Percentiles rank a stretch among this genome's conserved stretches.
phyloP scores from a whole-genome alignment of 2,329 filamentous ascomycete genomes.

The Epichloe scottii region DNA sequence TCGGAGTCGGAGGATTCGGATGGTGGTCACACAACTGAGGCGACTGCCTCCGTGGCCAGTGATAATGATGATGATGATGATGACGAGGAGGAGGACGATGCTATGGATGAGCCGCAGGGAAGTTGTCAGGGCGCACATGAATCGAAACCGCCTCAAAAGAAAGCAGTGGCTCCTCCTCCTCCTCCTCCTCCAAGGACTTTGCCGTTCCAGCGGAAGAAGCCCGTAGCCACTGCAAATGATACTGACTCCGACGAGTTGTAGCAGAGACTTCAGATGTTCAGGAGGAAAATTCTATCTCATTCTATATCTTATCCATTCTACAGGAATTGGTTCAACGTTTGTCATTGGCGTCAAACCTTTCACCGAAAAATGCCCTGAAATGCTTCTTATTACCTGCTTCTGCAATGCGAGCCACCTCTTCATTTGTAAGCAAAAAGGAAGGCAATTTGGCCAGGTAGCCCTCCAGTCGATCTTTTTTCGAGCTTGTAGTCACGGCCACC shows the following conservation, averaged over 20 bases:
- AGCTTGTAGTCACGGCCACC: constrained; percentile 47
- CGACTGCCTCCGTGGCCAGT: constrained; percentile 28
- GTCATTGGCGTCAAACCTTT: constrained; percentile 41
- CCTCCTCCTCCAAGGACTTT: constrained; percentile 29
- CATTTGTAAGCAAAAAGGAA: constrained; percentile 44
- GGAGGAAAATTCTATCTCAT: neutral
- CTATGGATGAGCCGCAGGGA: neutral
- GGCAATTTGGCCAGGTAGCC: constrained; percentile 38
- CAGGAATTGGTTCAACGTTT: constrained; percentile 12
- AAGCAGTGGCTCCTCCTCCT: constrained; percentile 20
- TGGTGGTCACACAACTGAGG: constrained; percentile 27
- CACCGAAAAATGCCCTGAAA: constrained; percentile 45
- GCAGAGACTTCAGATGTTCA: neutral
- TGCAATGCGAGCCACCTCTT: constrained; percentile 44
- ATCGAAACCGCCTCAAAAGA: constrained; percentile 11
- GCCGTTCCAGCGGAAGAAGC: constrained; percentile 29
- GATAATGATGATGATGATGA: constrained; percentile 28
- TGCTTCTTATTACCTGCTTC: constrained; percentile 47
- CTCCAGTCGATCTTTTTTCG: constrained; percentile 43
- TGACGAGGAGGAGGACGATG: constrained; percentile 12
- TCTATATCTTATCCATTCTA: neutral
- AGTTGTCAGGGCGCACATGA: neutral
- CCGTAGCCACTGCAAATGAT: constrained; percentile 26
- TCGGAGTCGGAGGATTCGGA: constrained; percentile 27
- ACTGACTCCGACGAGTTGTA: constrained; percentile 45